Evolutionary conservation across 352 stramenopile species (phyloP), one percentile per base, ranked within the genome.

Genomic region (Globisporangium barbulae): DNA sequence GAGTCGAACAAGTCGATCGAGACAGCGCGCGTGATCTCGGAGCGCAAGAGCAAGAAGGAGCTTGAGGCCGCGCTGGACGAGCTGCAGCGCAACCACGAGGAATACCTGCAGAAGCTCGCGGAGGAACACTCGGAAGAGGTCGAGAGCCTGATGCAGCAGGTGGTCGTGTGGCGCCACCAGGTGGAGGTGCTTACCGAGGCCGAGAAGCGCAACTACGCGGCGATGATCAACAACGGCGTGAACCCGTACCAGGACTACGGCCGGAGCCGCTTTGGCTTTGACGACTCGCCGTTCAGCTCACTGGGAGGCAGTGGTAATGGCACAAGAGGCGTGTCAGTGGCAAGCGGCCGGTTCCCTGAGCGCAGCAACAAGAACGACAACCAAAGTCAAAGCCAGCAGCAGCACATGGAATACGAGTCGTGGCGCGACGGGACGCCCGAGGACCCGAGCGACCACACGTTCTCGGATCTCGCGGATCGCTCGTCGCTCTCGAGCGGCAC

Each of bases 111-210:
- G 64, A 85, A 88, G 53, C 65, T 94, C 4, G 85, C 83, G 2
- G 85, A 94, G 53, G 85, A 94, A 44, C 84, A 94, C 55, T 86
- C 81, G 7, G 85, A 94, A 57, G 85, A 94, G 61, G 79, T 92
- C 10, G 85, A 94, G 61, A 88, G 83, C 63, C 61, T 94, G 6
- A 85, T 79, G 68, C 85, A 94, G 59, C 85, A 94, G 67, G 79
- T 94, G 44, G 80, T 79, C 0, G 80, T 94, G 59, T 94, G 85
- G 85, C 80, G 85, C 21, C 85, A 94, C 53, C 85, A 94, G 59
- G 85, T 94, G 10, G 85, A 94, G 66, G 85, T 94, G 42, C 60
- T 94, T 3, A 94, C 85, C 2, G 85, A 94, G 47, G 81, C 84
- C 1, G 85, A 94, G 65, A 88, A 87, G 69, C 83, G 85, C 30